Percentiles rank a stretch among this genome's conserved stretches.
These are phyloP conservation scores for Rhodotorula sp. DNA, from an alignment of 1,284 basidiomycete species.

Conservation along the genomic window DNA sequence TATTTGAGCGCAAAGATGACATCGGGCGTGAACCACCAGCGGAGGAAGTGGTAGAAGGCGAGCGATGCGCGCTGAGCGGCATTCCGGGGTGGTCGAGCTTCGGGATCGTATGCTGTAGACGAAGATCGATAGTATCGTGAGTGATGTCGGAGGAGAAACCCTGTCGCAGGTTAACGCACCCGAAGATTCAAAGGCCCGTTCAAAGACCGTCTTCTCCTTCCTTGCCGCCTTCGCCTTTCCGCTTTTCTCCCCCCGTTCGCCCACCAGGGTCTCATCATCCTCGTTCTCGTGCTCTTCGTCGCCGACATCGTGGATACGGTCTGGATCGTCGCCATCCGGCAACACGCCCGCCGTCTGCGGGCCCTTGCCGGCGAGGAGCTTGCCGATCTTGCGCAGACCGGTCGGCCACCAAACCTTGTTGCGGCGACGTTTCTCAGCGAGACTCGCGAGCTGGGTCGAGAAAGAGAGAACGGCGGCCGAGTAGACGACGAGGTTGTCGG, in stretches of 20 bases:
- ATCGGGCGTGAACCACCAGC: slow-evolving; percentile 56
- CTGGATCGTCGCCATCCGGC: slow-evolving; percentile 43
- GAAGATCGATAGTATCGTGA: not conserved
- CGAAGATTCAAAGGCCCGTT: not conserved
- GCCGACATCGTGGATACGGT: slow-evolving; percentile 28
- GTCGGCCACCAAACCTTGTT: slow-evolving; percentile 61
- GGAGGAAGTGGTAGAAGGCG: slow-evolving; percentile 51
- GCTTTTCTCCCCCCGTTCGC: not conserved
- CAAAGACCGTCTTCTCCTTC: not conserved
- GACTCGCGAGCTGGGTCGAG: slow-evolving; percentile 55
- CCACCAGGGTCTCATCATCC: not conserved
- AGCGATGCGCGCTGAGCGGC: slow-evolving; percentile 53
- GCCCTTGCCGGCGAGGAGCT: slow-evolving; percentile 45
- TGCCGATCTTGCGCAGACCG: slow-evolving; percentile 55
- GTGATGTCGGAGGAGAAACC: not conserved
- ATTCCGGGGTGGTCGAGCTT: slow-evolving; percentile 57
- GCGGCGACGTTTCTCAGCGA: slow-evolving; percentile 52
- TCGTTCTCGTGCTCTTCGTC: slow-evolving; percentile 8
- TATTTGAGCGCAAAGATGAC: slow-evolving; percentile 63
- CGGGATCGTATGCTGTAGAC: slow-evolving; percentile 56
- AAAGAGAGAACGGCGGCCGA: slow-evolving; percentile 56
- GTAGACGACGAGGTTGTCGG: slow-evolving; percentile 55
- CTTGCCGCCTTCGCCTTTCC: not conserved
- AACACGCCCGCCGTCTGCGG: slow-evolving; percentile 39
- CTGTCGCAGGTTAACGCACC: not conserved